Base-by-base conservation (phyloP, 208 protist genomes). In the Leishmania tarentolae region DNA sequence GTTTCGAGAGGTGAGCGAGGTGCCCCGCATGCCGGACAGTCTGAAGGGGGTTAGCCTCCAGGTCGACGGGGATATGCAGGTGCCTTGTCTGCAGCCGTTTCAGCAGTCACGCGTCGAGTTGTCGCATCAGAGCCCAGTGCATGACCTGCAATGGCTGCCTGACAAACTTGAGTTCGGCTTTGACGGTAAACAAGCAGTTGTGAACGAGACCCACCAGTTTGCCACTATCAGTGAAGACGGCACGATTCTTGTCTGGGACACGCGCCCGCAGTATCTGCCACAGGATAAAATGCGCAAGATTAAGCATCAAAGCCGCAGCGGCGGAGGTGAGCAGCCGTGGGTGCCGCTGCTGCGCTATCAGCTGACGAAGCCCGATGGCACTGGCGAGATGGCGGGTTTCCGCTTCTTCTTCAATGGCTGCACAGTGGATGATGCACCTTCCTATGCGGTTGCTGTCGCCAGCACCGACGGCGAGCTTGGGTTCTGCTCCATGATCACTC, bases 261-360 rank as follows among this genome's bases (percentile, higher is more conserved):
- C 88, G 37, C 92, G 93, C n/a, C 86, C 93, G 40, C 92, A 97
- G 56, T 83, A 98, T 81, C 86, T 98, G 56, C 91, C 92, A 56
- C 84, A 89, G 53, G 93, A 98, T 79, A 98, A 97, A 80, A 87
- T 96, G 65, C 94, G 95, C 71, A 98, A 98, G 87, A 92, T 97
- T 74, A 94, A 94, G 85, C 93, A 96, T 74, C 92, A 97, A 80
- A 89, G 83, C 79, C 91, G 91, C 73, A 78, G 83, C 19, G 77
- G 81, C 37, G 88, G 75, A 44, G 88, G 88, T 7, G 80, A 91
- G 75, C 92, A 96, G 31, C 88, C 94, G 72, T 98, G 95, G 94
- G 91, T 97, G 66, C 95, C 95, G 71, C 81, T 98, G 75, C 82
- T 94, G 57, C 80, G 83, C n/a, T 96, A 94, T 80, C 85, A 91